Evolutionary conservation across 2,329 filamentous ascomycete genomes (phyloP).

Genomic region (Pseudogymnoascus sp.): DNA sequence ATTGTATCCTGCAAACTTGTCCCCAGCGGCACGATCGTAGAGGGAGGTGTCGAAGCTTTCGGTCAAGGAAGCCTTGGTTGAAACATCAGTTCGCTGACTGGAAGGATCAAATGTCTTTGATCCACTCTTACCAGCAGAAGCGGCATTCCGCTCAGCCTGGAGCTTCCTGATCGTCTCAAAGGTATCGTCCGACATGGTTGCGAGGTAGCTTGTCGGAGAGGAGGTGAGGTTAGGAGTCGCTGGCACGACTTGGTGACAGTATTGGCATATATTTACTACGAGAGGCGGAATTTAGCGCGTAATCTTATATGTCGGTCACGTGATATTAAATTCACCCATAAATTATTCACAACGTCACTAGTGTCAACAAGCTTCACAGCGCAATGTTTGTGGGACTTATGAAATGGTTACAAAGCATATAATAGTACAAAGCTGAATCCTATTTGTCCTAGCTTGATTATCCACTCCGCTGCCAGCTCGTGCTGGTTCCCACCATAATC

Average conservation of each 20-base stretch:
- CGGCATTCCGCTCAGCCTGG: constrained; percentile 86
- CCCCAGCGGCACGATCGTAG: constrained; percentile 68
- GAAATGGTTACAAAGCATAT: constrained; percentile 1
- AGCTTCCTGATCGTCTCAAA: constrained; percentile 82
- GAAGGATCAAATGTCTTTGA: constrained; percentile 70
- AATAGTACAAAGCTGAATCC: constrained; percentile 2
- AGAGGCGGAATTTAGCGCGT: constrained; percentile 3
- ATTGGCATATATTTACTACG: constrained; percentile 3
- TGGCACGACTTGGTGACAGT: constrained; percentile 1
- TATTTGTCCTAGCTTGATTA: constrained; percentile 4
- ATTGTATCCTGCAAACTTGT: constrained; percentile 86
- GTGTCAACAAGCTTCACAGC: background rate
- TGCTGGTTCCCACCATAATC: constrained; percentile 1
- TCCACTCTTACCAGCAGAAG: constrained; percentile 70
- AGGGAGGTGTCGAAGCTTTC: constrained; percentile 82
- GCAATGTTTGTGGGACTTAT: background rate
- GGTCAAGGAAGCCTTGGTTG: constrained; percentile 84
- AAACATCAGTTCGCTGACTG: constrained; percentile 72
- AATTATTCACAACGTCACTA: background rate
- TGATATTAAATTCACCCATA: background rate
- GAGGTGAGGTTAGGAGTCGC: constrained; percentile 5
- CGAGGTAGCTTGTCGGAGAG: constrained; percentile 2
- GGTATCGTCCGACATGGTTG: constrained; percentile 63
- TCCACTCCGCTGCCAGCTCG: background rate
- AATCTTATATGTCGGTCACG: background rate